Conservation (phyloP, 2,329 filamentous ascomycete genomes). For the Talaromyces sp. region DNA sequence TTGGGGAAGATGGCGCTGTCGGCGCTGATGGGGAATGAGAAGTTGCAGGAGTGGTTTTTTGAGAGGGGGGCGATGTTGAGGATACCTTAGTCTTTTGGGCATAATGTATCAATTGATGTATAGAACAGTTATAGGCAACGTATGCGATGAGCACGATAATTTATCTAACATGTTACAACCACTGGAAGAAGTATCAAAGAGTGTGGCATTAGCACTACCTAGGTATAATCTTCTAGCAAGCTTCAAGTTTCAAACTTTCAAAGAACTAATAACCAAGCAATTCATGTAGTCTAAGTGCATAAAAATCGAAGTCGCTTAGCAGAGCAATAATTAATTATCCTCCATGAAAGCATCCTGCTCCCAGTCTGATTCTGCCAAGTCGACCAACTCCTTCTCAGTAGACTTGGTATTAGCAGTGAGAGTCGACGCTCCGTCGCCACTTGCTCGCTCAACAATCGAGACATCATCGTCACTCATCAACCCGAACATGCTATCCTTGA, state of each 20-base stretch:
- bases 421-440: neutral
- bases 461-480: neutral
- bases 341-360: slow-evolving; percentile 3
- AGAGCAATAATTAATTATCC: neutral
- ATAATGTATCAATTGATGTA: neutral
- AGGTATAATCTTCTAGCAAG: neutral
- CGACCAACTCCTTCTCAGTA: neutral
- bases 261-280: neutral
- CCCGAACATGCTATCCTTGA: neutral
- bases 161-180: neutral
- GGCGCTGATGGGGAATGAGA: slow-evolving; percentile 29
- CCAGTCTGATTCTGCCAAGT: neutral
- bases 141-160: neutral
- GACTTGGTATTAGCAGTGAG: neutral
- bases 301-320: neutral
- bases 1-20: slow-evolving; percentile 32
- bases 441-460: neutral
- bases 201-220: neutral
- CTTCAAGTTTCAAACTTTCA: neutral
- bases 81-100: neutral
- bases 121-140: neutral
- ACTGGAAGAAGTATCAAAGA: neutral
- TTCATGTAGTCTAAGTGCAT: neutral
- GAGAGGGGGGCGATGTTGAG: slow-evolving; percentile 10
- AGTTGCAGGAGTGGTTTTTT: slow-evolving; percentile 29